Base-by-base conservation (phyloP, 2,329 filamentous ascomycete genomes). In the Trichoderma atroviride region DNA sequence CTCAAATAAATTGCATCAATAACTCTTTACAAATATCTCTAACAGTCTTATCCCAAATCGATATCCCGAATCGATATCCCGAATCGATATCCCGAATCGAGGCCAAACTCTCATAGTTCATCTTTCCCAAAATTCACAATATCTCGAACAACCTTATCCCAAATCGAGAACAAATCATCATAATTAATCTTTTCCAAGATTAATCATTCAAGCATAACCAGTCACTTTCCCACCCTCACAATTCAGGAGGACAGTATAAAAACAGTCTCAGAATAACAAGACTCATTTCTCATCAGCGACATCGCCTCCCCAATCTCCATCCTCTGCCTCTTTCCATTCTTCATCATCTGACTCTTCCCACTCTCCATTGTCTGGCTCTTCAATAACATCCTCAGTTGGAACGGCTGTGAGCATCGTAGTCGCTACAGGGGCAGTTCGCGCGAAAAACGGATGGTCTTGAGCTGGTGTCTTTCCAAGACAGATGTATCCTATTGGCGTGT, bases 401-500 rank as follows among this genome's bases (percentile, higher is more conserved):
- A 13, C 2, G 14, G 14, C 6, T 4, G 13, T 27, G 24, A 33
- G 13, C 4, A 19, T 5, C 35, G 64, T n/a, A 52, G 37, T 16
- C 4, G 1, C n/a, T 10, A n/a, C 24, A 5, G 29, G 14, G 10
- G 37, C 9, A 16, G 2, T 33, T 24, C n/a, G 27, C 0, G 53
- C 16, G 47, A 89, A 89, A 76, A 89, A 89, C 0, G 84, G 78
- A 69, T 88, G 86, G 4, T 78, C 78, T 4, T 75, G 73, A 0
- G 75, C 75, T 0, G 89, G 77, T 0, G 75, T 74, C 65, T 84
- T 85, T 5, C 84, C 83, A 5, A 83, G 82, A 13, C 83, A 84
- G 0, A 89, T 69, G 72, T 84, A 85, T 0, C 87, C 87, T 81
- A 89, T 88, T 0, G 86, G 87, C 0, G 86, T 89, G 24, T 88